phyloP scores from a whole-genome alignment of 352 stramenopile species.

The Vaucheria bursata region DNA sequence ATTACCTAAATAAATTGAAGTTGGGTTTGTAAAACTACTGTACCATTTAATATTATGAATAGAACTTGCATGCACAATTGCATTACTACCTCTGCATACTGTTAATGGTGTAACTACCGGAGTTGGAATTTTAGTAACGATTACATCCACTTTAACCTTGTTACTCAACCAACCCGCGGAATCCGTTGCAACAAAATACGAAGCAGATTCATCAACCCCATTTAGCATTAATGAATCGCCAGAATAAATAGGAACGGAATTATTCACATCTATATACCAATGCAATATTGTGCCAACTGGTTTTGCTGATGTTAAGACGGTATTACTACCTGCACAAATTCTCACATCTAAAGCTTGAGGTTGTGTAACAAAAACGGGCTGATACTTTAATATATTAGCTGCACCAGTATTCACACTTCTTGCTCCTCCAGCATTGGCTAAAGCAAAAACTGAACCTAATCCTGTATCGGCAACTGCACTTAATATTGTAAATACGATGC shows the following conservation, averaged over 20 bases:
- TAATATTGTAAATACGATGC: constrained; percentile 9
- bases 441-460: constrained; percentile 8
- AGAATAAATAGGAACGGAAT: constrained; percentile 8
- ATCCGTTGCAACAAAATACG: constrained; percentile 7
- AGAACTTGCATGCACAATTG: constrained; percentile 7
- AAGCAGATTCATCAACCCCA: constrained; percentile 6
- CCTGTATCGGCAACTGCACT: constrained; percentile 4
- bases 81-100: constrained; percentile 7
- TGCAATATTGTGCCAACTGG: constrained; percentile 6
- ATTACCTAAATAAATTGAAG: constrained; percentile 9
- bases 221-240: constrained; percentile 8
- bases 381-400: constrained; percentile 9
- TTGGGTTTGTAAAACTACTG: constrained; percentile 8
- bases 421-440: constrained; percentile 4
- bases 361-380: constrained; percentile 7
- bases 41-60: constrained; percentile 10
- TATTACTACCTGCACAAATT: constrained; percentile 8
- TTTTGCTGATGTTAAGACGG: constrained; percentile 7
- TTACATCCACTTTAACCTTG: constrained; percentile 8
- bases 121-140: constrained; percentile 8
- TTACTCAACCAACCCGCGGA: constrained; percentile 4
- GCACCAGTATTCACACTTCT: constrained; percentile 6
- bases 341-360: constrained; percentile 6
- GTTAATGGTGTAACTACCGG: constrained; percentile 6
- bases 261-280: constrained; percentile 9